These are phyloP conservation scores for Orbilia ellipsospora DNA, from an alignment of 2,329 filamentous ascomycete species.

Conservation along the genomic window DNA sequence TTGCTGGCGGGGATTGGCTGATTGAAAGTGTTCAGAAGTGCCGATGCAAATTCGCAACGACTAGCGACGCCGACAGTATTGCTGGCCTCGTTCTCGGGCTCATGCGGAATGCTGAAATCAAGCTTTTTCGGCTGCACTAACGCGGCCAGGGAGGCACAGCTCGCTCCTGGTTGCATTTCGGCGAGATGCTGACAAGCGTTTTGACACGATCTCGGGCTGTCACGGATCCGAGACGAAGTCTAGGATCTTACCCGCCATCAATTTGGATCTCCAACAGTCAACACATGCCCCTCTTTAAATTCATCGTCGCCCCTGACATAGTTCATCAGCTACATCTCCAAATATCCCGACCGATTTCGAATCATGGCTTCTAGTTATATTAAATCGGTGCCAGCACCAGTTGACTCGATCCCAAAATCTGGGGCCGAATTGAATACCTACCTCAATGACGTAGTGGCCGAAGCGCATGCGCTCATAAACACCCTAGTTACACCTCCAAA, in stretches of 20 bases:
- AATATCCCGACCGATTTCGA: not conserved
- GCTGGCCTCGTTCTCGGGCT: too few relatives aligned
- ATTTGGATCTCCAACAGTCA: conserved; percentile 10
- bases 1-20: too few relatives aligned
- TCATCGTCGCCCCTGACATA: not conserved
- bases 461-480: conserved; percentile 17
- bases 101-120: not conserved
- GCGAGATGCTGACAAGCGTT: too few relatives aligned
- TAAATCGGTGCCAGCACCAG: conserved; percentile 19
- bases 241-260: too few relatives aligned
- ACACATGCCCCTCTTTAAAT: conserved; percentile 15
- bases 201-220: not conserved
- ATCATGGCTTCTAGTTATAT: conserved; percentile 22
- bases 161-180: too few relatives aligned
- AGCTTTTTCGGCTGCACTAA: conserved; percentile 1
- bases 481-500: conserved; percentile 33
- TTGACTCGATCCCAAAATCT: conserved; percentile 34
- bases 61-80: too few relatives aligned
- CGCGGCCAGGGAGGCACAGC: too few relatives aligned
- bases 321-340: not conserved
- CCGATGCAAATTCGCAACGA: too few relatives aligned
- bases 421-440: conserved; percentile 22
- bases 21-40: too few relatives aligned
- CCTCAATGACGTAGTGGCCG: conserved; percentile 20
- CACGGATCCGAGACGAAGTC: not conserved